Evolutionary conservation across 768 basidiomycete species (phyloP).

Genomic region (Pulveroboletus sp.): DNA sequence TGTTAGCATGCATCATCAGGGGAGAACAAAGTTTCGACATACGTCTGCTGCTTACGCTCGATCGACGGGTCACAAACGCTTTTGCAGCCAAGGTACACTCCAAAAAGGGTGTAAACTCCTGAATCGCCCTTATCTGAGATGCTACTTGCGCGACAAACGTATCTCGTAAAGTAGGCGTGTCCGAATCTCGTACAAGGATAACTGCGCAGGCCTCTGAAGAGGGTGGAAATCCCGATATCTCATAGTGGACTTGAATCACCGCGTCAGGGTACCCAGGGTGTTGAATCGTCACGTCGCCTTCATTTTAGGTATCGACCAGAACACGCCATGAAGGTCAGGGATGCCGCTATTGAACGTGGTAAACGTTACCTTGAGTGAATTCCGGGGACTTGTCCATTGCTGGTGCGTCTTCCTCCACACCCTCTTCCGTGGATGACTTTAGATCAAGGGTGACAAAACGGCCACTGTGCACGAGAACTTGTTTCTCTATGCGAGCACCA

Average conservation of each 20-base stretch:
- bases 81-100: conserved; percentile 22
- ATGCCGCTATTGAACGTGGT: not conserved
- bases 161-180: conserved; percentile 1
- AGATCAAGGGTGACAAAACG: conserved; percentile 39
- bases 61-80: conserved; percentile 19
- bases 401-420: conserved; percentile 41
- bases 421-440: not conserved
- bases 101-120: conserved; percentile 18
- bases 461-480: conserved; percentile 68
- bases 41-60: conserved; percentile 10
- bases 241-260: conserved; percentile 37
- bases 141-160: conserved; percentile 8
- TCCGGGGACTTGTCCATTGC: conserved; percentile 34
- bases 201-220: conserved; percentile 39
- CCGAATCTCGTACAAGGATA: conserved; percentile 38
- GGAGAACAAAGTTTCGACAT: conserved; percentile 5
- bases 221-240: conserved; percentile 42
- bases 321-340: not conserved
- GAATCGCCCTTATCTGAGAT: conserved; percentile 11
- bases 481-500: conserved; percentile 69
- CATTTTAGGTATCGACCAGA: not conserved
- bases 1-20: not conserved
- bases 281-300: conserved; percentile 13
- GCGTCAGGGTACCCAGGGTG: conserved; percentile 2
- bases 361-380: conserved; percentile 38